These are phyloP conservation scores for Lentinula lateritia DNA, from an alignment of 768 basidiomycete species.

Conservation along the genomic window DNA sequence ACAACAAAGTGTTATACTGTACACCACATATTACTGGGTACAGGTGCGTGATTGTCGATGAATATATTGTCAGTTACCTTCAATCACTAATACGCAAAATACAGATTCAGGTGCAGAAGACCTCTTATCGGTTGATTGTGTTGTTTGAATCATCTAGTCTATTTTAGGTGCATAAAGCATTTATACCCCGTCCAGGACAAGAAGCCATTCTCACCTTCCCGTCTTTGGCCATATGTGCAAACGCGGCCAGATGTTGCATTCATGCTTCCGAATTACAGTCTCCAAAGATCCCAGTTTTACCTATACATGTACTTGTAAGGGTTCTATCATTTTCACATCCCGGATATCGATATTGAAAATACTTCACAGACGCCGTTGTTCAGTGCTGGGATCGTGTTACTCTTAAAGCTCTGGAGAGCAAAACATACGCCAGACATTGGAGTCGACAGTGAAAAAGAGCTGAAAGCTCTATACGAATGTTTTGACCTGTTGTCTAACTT, in stretches of 20 bases:
- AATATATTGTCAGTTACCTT: not conserved
- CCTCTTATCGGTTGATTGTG: not conserved
- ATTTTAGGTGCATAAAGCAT: conserved; percentile 18
- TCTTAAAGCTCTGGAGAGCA: conserved; percentile 43
- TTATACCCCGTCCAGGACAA: conserved; percentile 19
- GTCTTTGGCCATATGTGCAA: conserved; percentile 39
- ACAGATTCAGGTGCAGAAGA: not conserved
- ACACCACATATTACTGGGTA: conserved; percentile 37
- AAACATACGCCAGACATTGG: conserved; percentile 31
- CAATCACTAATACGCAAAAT: not conserved
- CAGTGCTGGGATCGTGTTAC: conserved; percentile 36
- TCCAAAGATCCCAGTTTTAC: conserved; percentile 13
- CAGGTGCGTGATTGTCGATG: not conserved
- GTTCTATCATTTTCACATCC: not conserved
- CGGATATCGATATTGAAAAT: not conserved
- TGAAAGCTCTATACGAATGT: conserved; percentile 48
- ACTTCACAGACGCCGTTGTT: conserved; percentile 18
- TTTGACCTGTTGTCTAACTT: not conserved
- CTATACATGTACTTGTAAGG: conserved; percentile 1
- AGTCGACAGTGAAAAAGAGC: conserved; percentile 36
- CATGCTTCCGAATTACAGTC: conserved; percentile 47
- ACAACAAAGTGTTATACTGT: conserved; percentile 43
- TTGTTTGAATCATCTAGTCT: not conserved
- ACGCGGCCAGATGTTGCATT: conserved; percentile 41
- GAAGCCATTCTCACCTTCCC: conserved; percentile 43